Percentiles rank a stretch among this genome's conserved stretches.
phyloP scores from a whole-genome alignment of 2,329 filamentous ascomycete species.

The Microsporum audouinii region DNA sequence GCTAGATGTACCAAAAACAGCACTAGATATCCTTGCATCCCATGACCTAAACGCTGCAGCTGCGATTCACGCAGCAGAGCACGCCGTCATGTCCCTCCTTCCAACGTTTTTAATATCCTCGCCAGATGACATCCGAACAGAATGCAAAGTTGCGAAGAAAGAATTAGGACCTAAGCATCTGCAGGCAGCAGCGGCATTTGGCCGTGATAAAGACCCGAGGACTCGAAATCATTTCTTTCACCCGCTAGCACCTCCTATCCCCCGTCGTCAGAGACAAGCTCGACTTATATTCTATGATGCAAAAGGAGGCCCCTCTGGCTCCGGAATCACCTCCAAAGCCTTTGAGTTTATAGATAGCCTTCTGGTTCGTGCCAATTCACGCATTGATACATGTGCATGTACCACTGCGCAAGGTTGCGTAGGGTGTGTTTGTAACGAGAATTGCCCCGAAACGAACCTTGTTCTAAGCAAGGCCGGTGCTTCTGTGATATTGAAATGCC shows the following conservation, averaged over 20 bases:
- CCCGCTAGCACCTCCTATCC: slow-evolving; percentile 23
- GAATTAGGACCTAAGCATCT: slow-evolving; percentile 47
- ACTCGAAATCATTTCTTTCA: slow-evolving; percentile 11
- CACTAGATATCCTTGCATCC: slow-evolving; percentile 65
- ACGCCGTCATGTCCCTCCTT: slow-evolving; percentile 75
- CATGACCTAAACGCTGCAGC: slow-evolving; percentile 69
- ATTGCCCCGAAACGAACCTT: slow-evolving; percentile 74
- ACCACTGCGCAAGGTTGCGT: slow-evolving; percentile 58
- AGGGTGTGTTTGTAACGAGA: slow-evolving; percentile 78
- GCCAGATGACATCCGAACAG: slow-evolving; percentile 84
- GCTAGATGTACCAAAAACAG: slow-evolving; percentile 74
- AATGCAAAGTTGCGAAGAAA: slow-evolving; percentile 82
- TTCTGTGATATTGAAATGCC: slow-evolving; percentile 63
- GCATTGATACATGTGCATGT: slow-evolving; percentile 68
- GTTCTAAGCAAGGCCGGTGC: slow-evolving; percentile 91
- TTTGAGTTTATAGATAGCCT: slow-evolving; percentile 84
- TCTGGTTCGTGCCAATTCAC: slow-evolving; percentile 60
- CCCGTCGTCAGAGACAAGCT: slow-evolving; percentile 65
- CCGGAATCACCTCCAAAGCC: slow-evolving; percentile 79
- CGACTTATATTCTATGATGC: slow-evolving; percentile 89
- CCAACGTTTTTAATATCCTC: slow-evolving; percentile 83
- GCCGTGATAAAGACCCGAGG: not conserved
- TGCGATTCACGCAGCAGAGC: slow-evolving; percentile 88
- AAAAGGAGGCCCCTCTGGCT: slow-evolving; percentile 73
- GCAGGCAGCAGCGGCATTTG: slow-evolving; percentile 3